A percentile compares a stretch with the other conserved stretches of the same genome.
phyloP scores from a whole-genome alignment of 2,329 filamentous ascomycete species.

The Phialophora verrucosa region DNA sequence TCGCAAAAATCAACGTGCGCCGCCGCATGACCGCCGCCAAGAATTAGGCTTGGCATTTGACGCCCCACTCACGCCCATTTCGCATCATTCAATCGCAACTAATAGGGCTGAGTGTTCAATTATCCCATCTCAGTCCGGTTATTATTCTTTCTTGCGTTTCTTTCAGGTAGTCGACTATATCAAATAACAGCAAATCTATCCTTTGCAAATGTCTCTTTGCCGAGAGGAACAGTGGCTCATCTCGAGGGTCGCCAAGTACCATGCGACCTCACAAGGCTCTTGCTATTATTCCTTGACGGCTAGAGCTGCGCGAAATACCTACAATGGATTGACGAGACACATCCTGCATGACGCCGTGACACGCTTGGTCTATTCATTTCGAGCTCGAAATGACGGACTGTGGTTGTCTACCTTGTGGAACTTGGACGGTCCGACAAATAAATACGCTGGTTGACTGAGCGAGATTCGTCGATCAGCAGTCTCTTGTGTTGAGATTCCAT shows the following conservation, averaged over 20 bases:
- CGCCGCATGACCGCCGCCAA: neutral
- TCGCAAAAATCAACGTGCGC: slow-evolving; percentile 15
- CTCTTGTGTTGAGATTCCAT: no score
- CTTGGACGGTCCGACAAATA: no score
- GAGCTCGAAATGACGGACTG: neutral
- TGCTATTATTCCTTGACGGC: neutral
- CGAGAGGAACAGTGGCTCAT: neutral
- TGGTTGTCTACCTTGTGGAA: no score
- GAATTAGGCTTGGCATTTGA: neutral
- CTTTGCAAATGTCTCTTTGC: neutral
- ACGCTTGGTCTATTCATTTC: neutral
- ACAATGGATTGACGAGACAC: neutral
- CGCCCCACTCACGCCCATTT: neutral
- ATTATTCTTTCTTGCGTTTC: neutral
- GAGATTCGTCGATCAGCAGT: no score
- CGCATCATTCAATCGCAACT: neutral
- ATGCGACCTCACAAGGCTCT: neutral
- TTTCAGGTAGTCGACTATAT: neutral
- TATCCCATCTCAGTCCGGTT: neutral
- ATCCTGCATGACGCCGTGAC: neutral
- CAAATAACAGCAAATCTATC: neutral
- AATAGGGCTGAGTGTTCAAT: neutral
- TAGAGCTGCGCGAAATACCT: neutral
- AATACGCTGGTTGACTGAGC: no score
- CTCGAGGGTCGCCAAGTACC: neutral